A percentile compares a stretch with the other conserved stretches of the same genome.
Evolutionary conservation across 164 flowering plant species (phyloP).

Genomic region (Warburgia ugandensis): DNA sequence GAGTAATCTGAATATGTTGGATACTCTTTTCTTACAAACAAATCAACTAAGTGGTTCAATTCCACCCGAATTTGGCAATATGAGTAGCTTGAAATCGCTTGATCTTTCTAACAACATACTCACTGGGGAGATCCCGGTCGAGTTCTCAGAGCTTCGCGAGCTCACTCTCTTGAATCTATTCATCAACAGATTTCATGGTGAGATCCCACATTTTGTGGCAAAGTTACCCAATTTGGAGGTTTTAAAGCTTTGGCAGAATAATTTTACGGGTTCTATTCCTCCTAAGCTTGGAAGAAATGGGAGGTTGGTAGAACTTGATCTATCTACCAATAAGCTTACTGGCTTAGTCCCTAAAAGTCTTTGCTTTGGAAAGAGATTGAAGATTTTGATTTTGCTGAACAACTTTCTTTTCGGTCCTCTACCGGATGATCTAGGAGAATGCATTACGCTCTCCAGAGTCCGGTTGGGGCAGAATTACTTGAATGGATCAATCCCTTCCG

Average conservation of each 20-base stretch:
- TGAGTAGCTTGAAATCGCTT: conserved; percentile 41
- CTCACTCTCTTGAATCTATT: conserved; percentile 40
- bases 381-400: conserved; percentile 39
- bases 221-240: conserved; percentile 54
- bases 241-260: conserved; percentile 60
- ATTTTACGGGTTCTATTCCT: conserved; percentile 40
- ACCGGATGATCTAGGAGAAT: conserved; percentile 50
- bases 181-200: conserved; percentile 42
- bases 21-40: conserved; percentile 50
- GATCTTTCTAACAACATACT: conserved; percentile 61
- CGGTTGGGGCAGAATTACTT: conserved; percentile 53
- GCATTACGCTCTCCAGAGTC: conserved; percentile 37
- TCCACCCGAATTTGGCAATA: conserved; percentile 42
- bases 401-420: conserved; percentile 60
- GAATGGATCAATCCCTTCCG: conserved; percentile 44
- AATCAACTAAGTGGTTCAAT: conserved; percentile 49
- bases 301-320: conserved; percentile 33
- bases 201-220: conserved; percentile 44
- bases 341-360: conserved; percentile 42
- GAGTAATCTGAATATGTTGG: conserved; percentile 40
- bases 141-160: conserved; percentile 33
- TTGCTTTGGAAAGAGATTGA: conserved; percentile 40
- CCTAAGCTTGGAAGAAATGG: conserved; percentile 27
- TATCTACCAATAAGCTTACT: conserved; percentile 59
- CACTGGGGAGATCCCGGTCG: conserved; percentile 49